Evolutionary conservation across 2,329 filamentous ascomycete species (phyloP).

Genomic region (Fusarium musae): DNA sequence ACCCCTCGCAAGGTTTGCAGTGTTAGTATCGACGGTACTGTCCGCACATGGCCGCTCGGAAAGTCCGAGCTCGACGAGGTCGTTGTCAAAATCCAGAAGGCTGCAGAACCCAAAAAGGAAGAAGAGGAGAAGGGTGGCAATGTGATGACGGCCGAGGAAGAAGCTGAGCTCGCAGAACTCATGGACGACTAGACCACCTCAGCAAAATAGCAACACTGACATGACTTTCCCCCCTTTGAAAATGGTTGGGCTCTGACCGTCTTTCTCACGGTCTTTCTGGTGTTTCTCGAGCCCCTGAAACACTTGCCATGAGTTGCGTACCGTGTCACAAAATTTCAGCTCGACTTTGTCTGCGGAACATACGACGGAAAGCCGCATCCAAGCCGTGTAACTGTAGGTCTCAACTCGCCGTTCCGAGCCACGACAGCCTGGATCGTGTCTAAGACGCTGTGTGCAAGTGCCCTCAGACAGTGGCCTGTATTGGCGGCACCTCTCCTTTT

Average conservation of each 20-base stretch:
- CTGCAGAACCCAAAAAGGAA: constrained; percentile 63
- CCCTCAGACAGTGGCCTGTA: neutral
- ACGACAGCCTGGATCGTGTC: constrained; percentile 24
- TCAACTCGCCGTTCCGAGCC: constrained; percentile 1
- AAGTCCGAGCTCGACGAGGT: constrained; percentile 65
- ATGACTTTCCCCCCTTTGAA: neutral
- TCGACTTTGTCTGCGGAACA: constrained; percentile 14
- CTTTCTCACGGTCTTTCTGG: neutral
- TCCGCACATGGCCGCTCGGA: constrained; percentile 83
- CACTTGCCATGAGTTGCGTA: constrained; percentile 3
- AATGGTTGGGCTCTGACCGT: neutral
- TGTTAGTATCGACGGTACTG: constrained; percentile 88
- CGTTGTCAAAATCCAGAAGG: constrained; percentile 58
- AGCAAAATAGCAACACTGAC: neutral
- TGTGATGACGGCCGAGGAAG: constrained; percentile 86
- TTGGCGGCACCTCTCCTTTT: constrained; percentile 2
- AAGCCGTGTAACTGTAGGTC: neutral
- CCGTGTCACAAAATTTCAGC: constrained; percentile 31
- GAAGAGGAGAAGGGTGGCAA: constrained; percentile 57
- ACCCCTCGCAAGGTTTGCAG: constrained; percentile 71
- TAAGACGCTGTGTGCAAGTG: constrained; percentile 4
- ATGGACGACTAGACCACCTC: constrained; percentile 72
- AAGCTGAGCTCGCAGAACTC: constrained; percentile 89
- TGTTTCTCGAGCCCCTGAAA: neutral
- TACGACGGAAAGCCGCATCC: neutral